phyloP scores from a whole-genome alignment of 768 basidiomycete species.

The Hypholoma sublateritium region DNA sequence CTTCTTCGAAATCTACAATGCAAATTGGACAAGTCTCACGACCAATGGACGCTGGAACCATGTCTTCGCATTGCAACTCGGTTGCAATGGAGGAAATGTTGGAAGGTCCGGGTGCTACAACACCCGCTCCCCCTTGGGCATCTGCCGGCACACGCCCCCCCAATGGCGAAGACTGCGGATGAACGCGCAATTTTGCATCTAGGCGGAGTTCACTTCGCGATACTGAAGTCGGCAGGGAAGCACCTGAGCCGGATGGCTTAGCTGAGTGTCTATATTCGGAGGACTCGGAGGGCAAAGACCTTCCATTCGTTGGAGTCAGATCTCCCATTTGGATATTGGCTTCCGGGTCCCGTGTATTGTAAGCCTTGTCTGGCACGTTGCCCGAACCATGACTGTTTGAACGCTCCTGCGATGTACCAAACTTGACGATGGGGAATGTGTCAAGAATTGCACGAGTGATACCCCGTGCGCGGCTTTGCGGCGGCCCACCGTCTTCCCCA shows the following conservation, averaged over 20 bases:
- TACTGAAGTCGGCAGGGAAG: neutral
- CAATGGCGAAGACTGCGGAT: no score
- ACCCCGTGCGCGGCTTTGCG: slow-evolving; percentile 75
- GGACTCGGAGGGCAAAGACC: neutral
- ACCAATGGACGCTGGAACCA: slow-evolving; percentile 67
- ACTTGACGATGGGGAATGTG: slow-evolving; percentile 94
- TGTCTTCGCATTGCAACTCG: slow-evolving; percentile 29
- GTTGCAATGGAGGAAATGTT: neutral
- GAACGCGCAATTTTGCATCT: no score
- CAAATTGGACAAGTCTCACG: slow-evolving; percentile 94
- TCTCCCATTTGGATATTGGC: slow-evolving; percentile 11
- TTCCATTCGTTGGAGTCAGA: slow-evolving; percentile 3
- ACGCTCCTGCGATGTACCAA: slow-evolving; percentile 37
- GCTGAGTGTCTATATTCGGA: neutral
- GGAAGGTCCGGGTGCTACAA: neutral
- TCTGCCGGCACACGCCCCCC: no score
- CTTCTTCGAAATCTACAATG: slow-evolving; percentile 90
- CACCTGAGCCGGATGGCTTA: neutral
- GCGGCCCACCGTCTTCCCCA: slow-evolving; percentile 36
- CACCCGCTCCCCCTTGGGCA: no score
- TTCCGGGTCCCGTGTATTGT: slow-evolving; percentile 20
- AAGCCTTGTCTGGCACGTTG: neutral
- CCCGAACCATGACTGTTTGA: neutral
- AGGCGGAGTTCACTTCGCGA: no score
- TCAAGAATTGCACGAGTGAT: slow-evolving; percentile 92